Evolutionary conservation across 1,284 basidiomycete genomes (phyloP).

Genomic region (Rhodotorula sp.): DNA sequence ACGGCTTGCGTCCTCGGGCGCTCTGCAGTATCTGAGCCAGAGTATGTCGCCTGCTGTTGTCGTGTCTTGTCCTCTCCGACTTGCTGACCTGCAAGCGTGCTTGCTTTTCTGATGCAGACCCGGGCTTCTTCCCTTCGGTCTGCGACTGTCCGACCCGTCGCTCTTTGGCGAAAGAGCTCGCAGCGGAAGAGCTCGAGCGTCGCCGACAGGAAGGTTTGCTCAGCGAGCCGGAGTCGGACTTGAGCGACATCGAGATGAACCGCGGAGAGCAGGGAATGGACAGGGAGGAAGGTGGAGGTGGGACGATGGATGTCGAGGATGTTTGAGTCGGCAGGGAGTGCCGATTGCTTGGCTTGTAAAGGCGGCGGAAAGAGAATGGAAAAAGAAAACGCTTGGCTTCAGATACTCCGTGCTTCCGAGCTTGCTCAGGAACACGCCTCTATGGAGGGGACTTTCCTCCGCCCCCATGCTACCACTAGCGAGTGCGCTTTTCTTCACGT

Average conservation of each 20-base stretch:
- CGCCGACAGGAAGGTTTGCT: slow-evolving; percentile 6
- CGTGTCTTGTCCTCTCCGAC: too few relatives aligned
- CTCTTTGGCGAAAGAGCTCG: slow-evolving; percentile 5
- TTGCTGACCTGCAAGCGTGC: background rate
- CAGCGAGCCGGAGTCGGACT: background rate
- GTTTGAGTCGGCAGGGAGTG: too few relatives aligned
- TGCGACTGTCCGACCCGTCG: slow-evolving; percentile 16
- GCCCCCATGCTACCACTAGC: too few relatives aligned
- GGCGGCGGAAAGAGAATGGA: too few relatives aligned
- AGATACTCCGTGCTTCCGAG: too few relatives aligned
- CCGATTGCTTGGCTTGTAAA: too few relatives aligned
- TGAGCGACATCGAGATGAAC: background rate
- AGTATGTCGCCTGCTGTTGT: background rate
- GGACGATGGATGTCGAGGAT: too few relatives aligned
- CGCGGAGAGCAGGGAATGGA: background rate
- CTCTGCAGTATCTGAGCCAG: slow-evolving; percentile 11
- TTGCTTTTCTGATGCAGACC: background rate
- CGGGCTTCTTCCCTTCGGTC: slow-evolving; percentile 8
- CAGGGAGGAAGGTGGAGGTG: too few relatives aligned
- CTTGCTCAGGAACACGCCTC: too few relatives aligned
- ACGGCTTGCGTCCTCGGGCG: slow-evolving; percentile 2
- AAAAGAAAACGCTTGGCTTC: too few relatives aligned
- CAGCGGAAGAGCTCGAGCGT: slow-evolving; percentile 2
- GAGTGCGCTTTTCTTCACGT: too few relatives aligned
- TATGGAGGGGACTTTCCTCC: too few relatives aligned